Percentiles rank a stretch among this genome's conserved stretches.
Conservation (phyloP, 495 filamentous ascomycete genomes). For the Penicillium pancosmium region DNA sequence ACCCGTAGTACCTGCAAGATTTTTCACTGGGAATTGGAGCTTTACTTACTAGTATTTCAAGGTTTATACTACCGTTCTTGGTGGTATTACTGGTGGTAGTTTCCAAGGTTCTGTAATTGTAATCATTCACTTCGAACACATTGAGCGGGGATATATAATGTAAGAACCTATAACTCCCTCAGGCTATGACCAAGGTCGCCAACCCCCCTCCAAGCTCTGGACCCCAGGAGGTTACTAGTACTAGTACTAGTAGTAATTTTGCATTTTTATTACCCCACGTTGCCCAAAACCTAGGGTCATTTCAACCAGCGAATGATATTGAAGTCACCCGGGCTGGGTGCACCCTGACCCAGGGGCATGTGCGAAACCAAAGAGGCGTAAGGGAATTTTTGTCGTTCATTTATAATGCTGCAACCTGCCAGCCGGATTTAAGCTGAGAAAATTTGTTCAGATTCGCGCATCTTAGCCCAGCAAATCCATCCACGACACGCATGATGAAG, state of each 20-base stretch:
- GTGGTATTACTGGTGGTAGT: too few species aligned
- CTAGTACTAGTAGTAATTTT: neutral
- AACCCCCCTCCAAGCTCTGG: too few species aligned
- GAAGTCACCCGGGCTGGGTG: conserved; percentile 22
- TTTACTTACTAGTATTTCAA: neutral
- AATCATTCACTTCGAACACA: too few species aligned
- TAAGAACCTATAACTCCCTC: too few species aligned
- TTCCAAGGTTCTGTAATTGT: too few species aligned
- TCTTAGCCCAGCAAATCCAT: neutral
- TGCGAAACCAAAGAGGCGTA: conserved; percentile 8
- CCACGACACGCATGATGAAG: conserved; percentile 10
- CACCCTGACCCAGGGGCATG: conserved; percentile 13
- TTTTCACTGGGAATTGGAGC: neutral
- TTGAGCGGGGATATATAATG: too few species aligned
- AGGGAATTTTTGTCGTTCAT: neutral
- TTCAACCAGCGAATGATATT: conserved; percentile 14
- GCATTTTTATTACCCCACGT: neutral
- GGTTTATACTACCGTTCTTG: too few species aligned
- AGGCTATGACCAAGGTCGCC: too few species aligned
- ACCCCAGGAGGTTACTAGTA: too few species aligned
- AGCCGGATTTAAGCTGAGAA: neutral
- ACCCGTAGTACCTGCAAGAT: neutral
- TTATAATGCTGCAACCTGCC: conserved; percentile 23
- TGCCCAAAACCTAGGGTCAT: conserved; percentile 10
- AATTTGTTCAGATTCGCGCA: neutral